Base-by-base conservation (phyloP, 2,329 filamentous ascomycete species). In the Microdochium trichocladiopsis region DNA sequence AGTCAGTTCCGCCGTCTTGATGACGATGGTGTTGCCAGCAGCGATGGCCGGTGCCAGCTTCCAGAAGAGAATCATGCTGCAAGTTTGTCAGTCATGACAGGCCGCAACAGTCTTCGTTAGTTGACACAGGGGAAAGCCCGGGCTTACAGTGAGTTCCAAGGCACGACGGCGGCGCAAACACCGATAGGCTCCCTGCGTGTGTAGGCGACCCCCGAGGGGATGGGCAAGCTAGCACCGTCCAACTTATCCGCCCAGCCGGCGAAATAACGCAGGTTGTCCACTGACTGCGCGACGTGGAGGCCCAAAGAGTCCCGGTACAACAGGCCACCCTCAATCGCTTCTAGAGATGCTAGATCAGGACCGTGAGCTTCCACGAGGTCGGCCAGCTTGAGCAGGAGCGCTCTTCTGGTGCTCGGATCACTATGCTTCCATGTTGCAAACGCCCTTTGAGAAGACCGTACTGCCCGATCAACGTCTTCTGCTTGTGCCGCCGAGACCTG, bases 81-180 rank as follows among this genome's bases (percentile, higher is more conserved):
- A n/a, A n/a, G n/a, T n/a, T n/a, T n/a, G n/a, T n/a, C n/a, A n/a
- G n/a, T n/a, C n/a, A n/a, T n/a, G n/a, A n/a, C n/a, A n/a, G n/a
- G n/a, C n/a, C n/a, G n/a, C n/a, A n/a, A n/a, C n/a, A n/a, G n/a
- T n/a, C n/a, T n/a, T n/a, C n/a, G n/a, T n/a, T n/a, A n/a, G n/a
- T n/a, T n/a, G n/a, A n/a, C n/a, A n/a, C n/a, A n/a, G n/a, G n/a
- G n/a, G n/a, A n/a, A n/a, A n/a, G n/a, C n/a, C n/a, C n/a, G n/a
- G n/a, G n/a, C n/a, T n/a, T n/a, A 71, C 3, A 87, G 86, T 52
- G 83, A 88, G 62, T 90, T 90, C 86, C 87, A 90, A 1, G 86
- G 84, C 51, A 88, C 85, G 50, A 90, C 89, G 64, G 74, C 74
- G 1, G 76, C 86, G 53, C 84, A 84, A 0, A 91, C 87, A 41